A percentile compares a stretch with the other conserved stretches of the same genome.
phyloP scores from a whole-genome alignment of 208 protist species.

The Lotmaria passim region DNA sequence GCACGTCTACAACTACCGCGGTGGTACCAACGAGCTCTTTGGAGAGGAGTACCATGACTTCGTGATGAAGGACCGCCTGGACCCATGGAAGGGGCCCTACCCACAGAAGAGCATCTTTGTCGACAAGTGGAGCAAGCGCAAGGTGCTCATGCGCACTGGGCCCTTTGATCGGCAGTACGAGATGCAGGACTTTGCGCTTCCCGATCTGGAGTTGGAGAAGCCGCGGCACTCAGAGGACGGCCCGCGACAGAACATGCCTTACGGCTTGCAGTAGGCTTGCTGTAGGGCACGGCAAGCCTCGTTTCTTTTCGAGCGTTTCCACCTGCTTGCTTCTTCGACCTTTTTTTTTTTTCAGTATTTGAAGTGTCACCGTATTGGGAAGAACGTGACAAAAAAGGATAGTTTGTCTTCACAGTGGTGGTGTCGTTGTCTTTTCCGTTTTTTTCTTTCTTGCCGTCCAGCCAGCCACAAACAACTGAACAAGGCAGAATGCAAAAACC shows the following conservation, averaged over 20 bases:
- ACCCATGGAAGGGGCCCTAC: conserved; percentile 91
- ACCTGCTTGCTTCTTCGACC: too few species aligned
- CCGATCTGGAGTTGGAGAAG: conserved; percentile 86
- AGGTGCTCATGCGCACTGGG: conserved; percentile 82
- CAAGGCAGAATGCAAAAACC: too few species aligned
- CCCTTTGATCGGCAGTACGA: conserved; percentile 93
- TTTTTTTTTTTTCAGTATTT: too few species aligned
- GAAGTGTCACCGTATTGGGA: too few species aligned
- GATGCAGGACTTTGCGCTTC: conserved; percentile 92
- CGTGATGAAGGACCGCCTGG: conserved; percentile 67
- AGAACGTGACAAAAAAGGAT: too few species aligned
- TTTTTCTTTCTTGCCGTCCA: too few species aligned
- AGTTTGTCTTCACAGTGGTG: too few species aligned
- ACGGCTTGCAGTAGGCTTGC: conserved; percentile 73
- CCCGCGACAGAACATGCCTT: conserved; percentile 88
- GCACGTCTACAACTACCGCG: conserved; percentile 93
- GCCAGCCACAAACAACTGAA: too few species aligned
- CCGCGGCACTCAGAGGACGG: conserved; percentile 81
- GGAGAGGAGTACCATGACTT: conserved; percentile 84
- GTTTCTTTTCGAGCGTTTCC: too few species aligned
- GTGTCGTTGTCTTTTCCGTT: too few species aligned
- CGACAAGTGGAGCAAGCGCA: conserved; percentile 93
- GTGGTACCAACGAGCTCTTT: conserved; percentile 90
- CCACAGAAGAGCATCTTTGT: conserved; percentile 90
- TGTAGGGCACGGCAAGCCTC: too few species aligned